Evolutionary conservation across 768 basidiomycete species (phyloP), one percentile per base, ranked within the genome.

Genomic region (Podaxis sp.): DNA sequence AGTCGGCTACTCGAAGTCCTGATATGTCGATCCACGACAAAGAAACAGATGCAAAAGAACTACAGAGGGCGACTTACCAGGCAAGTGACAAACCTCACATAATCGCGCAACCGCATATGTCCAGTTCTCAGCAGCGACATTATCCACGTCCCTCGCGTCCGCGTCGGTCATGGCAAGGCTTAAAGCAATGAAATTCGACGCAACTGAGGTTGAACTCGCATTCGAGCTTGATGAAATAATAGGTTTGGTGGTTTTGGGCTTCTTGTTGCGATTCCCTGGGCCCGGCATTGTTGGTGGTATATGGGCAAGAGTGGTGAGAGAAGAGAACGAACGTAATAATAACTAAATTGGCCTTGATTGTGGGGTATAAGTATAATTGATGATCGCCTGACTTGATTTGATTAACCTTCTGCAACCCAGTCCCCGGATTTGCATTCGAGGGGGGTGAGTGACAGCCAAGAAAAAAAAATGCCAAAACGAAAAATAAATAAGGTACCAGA

Each of bases 401-500:
- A 46, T 46, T 46, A 46, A 46, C 17, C 44, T 46, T 46, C 17
- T 20, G 44, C 44, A n/a, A 20, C 44, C 44, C 33, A 33, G 33
- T 33, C 33, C 30, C 33, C 33, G 33, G 33, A 33, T 33, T 33
- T 33, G n/a, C 33, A 54, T 52, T 30, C 13, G 3, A 52, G 24
- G 13, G 5, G 2, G 20, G 52, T 6, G 15, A 22, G 20, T 38
- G 54, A 40, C 20, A 54, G 33, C 36, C 36, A 33, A 54, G 52
- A 54, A 54, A 30, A 54, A 30, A 33, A n/a, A 33, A 37, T 17
- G 33, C 17, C 20, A 54, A 11, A 54, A 30, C 52, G 15, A 33
- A 36, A 54, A 54, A 54, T 54, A 54, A 54, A 54, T 54, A 54
- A 54, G 52, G 22, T 11, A 40, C 54, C 11, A 56, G 36, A 11